Conservation (phyloP, 1,139 yeast genomes). For the Pneumocystis murina region DNA sequence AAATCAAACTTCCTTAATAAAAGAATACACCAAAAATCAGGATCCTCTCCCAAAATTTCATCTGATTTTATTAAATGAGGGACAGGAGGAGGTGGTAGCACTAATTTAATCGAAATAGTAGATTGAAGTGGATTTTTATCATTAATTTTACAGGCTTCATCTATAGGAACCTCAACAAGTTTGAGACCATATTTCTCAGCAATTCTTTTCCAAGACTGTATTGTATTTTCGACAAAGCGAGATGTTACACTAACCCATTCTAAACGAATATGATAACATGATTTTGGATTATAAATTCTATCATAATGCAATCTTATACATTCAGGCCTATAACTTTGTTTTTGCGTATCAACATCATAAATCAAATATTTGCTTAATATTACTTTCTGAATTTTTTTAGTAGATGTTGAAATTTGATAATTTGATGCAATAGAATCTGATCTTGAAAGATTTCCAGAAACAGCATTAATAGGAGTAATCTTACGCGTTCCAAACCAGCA, state of each 20-base stretch:
- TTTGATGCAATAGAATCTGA: constrained; percentile 3
- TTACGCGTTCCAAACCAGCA: constrained; percentile 11
- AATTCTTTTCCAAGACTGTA: constrained; percentile 62
- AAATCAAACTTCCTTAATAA: constrained; percentile 58
- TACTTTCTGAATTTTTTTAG: constrained; percentile 4
- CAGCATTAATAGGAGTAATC: constrained; percentile 5
- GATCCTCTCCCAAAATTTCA: constrained; percentile 1
- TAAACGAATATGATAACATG: constrained; percentile 76
- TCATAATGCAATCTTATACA: constrained; percentile 75
- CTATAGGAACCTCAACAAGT: constrained; percentile 87
- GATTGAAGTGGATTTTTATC: constrained; percentile 75
- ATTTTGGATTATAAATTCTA: constrained; percentile 83
- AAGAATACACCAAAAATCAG: constrained; percentile 40
- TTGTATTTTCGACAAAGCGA: constrained; percentile 74
- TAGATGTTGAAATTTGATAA: not conserved
- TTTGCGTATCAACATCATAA: constrained; percentile 62
- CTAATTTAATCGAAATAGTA: constrained; percentile 50
- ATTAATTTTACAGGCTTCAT: constrained; percentile 67
- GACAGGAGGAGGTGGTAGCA: constrained; percentile 47
- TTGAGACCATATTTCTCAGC: constrained; percentile 78
- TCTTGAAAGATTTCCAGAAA: not conserved
- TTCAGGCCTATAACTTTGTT: constrained; percentile 64
- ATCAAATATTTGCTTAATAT: constrained; percentile 43
- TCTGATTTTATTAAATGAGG: not conserved
- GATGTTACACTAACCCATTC: constrained; percentile 93